A percentile compares a stretch with the other conserved stretches of the same genome.
phyloP scores from a whole-genome alignment of 306 rosid species.

The Malus asiatica region DNA sequence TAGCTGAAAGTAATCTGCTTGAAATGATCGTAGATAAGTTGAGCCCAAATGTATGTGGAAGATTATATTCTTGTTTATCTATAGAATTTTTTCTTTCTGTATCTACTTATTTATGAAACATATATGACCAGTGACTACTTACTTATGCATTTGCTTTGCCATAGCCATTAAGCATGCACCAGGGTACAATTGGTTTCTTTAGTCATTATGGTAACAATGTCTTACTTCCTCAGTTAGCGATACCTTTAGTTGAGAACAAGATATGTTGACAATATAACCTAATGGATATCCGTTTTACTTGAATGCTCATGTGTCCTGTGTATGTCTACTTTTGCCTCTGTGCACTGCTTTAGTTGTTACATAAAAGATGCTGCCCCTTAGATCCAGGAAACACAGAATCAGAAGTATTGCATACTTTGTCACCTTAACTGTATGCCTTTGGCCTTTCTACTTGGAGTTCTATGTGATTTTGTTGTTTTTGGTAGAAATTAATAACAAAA shows the following conservation, averaged over 20 bases:
- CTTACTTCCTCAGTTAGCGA: background rate
- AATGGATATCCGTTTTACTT: background rate
- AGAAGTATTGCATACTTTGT: background rate
- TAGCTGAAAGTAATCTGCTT: constrained; percentile 88
- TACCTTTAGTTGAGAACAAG: background rate
- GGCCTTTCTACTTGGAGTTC: background rate
- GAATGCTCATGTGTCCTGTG: background rate
- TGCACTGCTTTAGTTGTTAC: background rate
- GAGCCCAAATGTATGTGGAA: constrained; percentile 72
- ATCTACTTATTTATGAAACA: background rate
- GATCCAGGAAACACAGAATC: background rate
- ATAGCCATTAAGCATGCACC: background rate
- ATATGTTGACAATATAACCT: background rate
- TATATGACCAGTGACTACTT: background rate
- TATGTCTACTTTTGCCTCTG: background rate
- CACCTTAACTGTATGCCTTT: background rate
- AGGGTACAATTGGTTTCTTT: background rate
- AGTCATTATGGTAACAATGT: background rate
- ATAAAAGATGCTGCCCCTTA: background rate
- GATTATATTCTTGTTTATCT: background rate
- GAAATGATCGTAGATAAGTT: constrained; percentile 96
- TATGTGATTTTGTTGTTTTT: background rate
- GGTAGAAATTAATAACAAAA: background rate
- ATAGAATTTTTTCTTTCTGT: background rate
- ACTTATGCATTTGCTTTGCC: background rate